Percentiles rank a stretch among this genome's conserved stretches.
phyloP scores from a whole-genome alignment of 1,139 yeast genomes.

The Saccharomycopsis hybrid region DNA sequence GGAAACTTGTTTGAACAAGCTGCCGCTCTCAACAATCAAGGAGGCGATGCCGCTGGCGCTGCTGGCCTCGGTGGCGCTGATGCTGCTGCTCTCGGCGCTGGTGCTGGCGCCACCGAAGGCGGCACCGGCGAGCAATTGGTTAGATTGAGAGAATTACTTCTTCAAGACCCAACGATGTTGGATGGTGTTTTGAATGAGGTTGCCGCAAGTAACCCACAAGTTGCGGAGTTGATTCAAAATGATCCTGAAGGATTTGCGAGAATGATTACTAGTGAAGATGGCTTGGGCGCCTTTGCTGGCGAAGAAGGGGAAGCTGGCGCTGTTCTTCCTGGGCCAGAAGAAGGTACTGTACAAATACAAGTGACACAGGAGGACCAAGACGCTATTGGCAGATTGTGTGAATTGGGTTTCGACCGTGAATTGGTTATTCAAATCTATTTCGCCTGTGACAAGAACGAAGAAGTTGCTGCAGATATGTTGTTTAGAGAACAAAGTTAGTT shows the following conservation, averaged over 20 bases:
- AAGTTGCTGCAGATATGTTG: slow-evolving; percentile 87
- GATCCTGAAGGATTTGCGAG: slow-evolving; percentile 85
- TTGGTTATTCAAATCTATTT: slow-evolving; percentile 89
- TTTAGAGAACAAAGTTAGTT: slow-evolving; percentile 29
- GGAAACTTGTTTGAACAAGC: slow-evolving; percentile 59
- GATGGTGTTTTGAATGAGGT: slow-evolving; percentile 80
- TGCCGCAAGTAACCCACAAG: slow-evolving; percentile 78
- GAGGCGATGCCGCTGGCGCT: slow-evolving; percentile 25
- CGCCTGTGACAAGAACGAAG: slow-evolving; percentile 98
- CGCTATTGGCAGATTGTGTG: slow-evolving; percentile 83
- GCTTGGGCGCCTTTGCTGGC: slow-evolving; percentile 29
- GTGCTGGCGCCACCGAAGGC: slow-evolving; percentile 29
- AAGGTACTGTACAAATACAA: slow-evolving; percentile 42
- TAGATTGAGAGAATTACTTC: slow-evolving; percentile 68
- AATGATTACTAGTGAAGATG: slow-evolving; percentile 48
- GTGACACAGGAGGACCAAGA: slow-evolving; percentile 80
- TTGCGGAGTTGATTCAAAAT: slow-evolving; percentile 73
- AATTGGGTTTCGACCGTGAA: slow-evolving; percentile 84
- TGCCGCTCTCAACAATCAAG: slow-evolving; percentile 47
- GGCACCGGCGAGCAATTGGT: slow-evolving; percentile 25
- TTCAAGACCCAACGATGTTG: slow-evolving; percentile 83
- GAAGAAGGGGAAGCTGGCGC: slow-evolving; percentile 28
- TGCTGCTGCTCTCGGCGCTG: slow-evolving; percentile 22
- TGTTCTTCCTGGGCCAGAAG: slow-evolving; percentile 31
- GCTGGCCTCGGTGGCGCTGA: slow-evolving; percentile 15